Conservation (phyloP, 371 early-diverging fungal genomes). For the Catenaria anguillulae region DNA sequence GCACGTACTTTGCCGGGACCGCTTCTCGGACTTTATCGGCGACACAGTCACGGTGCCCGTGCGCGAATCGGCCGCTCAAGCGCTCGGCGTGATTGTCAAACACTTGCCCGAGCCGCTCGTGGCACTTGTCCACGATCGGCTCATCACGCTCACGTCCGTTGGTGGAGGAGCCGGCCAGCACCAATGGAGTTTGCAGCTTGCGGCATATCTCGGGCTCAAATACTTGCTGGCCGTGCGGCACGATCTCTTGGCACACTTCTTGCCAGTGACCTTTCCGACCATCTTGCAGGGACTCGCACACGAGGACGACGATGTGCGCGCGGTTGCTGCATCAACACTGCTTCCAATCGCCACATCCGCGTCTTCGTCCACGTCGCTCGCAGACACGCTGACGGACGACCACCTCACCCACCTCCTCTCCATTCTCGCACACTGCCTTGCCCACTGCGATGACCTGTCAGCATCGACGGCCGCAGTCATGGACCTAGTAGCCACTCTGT, state of each 20-base stretch:
- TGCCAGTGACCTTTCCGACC: conserved; percentile 22
- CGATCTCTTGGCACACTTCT: conserved; percentile 57
- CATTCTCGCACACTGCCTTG: conserved; percentile 70
- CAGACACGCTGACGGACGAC: conserved; percentile 34
- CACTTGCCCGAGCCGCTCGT: conserved; percentile 44
- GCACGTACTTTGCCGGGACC: conserved; percentile 84
- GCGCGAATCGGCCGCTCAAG: conserved; percentile 88
- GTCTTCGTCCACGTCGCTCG: too few species aligned
- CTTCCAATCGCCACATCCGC: conserved; percentile 72
- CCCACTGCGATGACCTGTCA: conserved; percentile 66
- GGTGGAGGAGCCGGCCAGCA: too few species aligned
- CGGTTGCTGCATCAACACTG: conserved; percentile 77
- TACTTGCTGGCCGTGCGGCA: conserved; percentile 83
- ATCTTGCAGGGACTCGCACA: conserved; percentile 44
- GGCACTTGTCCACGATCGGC: conserved; percentile 26
- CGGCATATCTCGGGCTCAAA: conserved; percentile 86
- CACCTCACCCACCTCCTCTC: conserved; percentile 50
- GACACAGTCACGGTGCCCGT: conserved; percentile 93
- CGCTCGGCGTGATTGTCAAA: conserved; percentile 68
- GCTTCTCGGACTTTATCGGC: conserved; percentile 91
- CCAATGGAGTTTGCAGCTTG: conserved; percentile 86
- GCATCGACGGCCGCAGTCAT: conserved; percentile 84
- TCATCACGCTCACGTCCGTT: conserved; percentile 14
- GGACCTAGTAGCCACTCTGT: conserved; percentile 77
- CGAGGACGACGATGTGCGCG: conserved; percentile 83